Conservation (phyloP, 2,329 filamentous ascomycete species). For the Blastomyces parvus region DNA sequence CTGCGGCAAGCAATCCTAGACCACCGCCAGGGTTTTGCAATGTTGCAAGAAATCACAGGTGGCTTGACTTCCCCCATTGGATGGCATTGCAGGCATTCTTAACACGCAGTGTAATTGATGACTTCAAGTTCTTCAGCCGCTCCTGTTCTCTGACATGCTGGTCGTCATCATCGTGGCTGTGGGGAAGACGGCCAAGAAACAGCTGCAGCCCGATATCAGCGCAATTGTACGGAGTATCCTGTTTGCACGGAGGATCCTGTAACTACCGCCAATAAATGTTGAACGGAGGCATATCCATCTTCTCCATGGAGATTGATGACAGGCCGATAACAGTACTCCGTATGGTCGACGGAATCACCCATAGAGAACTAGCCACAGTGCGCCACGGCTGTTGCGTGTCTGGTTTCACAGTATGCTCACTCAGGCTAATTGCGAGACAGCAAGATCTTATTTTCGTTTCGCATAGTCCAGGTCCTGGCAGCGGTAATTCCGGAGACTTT, state of each 20-base stretch:
- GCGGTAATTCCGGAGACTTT: neutral
- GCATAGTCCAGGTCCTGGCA: neutral
- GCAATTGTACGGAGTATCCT: too few species aligned
- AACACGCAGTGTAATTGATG: neutral
- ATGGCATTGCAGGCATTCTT: neutral
- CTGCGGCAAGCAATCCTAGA: neutral
- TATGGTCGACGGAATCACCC: neutral
- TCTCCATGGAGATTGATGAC: neutral
- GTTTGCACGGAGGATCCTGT: too few species aligned
- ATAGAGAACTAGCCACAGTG: neutral
- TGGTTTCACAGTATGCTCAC: neutral
- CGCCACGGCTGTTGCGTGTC: conserved; percentile 2
- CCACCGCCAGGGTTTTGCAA: neutral
- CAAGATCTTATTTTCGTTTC: neutral
- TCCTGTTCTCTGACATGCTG: neutral
- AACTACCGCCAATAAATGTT: too few species aligned
- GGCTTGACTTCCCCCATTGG: neutral
- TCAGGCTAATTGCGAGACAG: neutral
- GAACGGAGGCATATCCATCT: neutral
- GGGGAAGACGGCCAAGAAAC: neutral
- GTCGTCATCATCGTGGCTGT: conserved; percentile 1
- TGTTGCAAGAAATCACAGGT: neutral
- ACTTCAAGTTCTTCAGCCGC: neutral
- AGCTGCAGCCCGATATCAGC: neutral
- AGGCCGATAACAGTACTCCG: neutral